Base-by-base conservation (phyloP, 2,329 filamentous ascomycete species). In the Calonectria ilicicola region DNA sequence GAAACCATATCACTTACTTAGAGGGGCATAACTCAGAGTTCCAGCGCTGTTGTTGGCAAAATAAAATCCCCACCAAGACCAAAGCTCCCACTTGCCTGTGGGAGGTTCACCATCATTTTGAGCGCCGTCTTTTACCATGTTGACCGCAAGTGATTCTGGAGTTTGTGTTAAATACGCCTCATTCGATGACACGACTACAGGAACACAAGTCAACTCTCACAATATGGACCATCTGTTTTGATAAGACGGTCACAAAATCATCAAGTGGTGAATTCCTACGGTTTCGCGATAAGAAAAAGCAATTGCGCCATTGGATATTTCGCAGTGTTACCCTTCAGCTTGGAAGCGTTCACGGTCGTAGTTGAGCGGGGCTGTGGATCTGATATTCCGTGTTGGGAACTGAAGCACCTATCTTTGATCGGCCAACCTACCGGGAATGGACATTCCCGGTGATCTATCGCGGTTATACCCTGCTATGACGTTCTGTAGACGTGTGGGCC, bases 41-140 rank as follows among this genome's bases (percentile, higher is more conserved):
- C 53, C 53, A 26, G 53, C 53, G 15, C 53, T 58, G 21, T 58
- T 58, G 32, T 58, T 58, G n/a, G 53, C 53, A 40, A 58, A 58
- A 23, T 58, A 58, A 26, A 58, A 58, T 2, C 53, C 53, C 53
- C 53, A 58, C 53, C 53, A 58, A 2, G 53, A 58, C 53, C 53
- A 58, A 21, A 58, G 53, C n/a, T 58, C 53, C 53, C 53, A 40
- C 7, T 40, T 58, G 4, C 53, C 32, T 15, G 53, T 58, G 6
- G 53, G 53, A 40, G 53, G 53, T 26, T 58, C 53, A 26, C 38
- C 21, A 10, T 32, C 40, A 14, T 38, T 17, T 8, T 58, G n/a
- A 5, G 17, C 5, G 10, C 15, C 23, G 7, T n/a, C 0, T 26
- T 58, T 12, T 14, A 9, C 29, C 32, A 14, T 27, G 5, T 35